Evolutionary conservation across 2,329 filamentous ascomycete genomes (phyloP), one percentile per base, ranked within the genome.

Genomic region (Exophiala xenobiotica): DNA sequence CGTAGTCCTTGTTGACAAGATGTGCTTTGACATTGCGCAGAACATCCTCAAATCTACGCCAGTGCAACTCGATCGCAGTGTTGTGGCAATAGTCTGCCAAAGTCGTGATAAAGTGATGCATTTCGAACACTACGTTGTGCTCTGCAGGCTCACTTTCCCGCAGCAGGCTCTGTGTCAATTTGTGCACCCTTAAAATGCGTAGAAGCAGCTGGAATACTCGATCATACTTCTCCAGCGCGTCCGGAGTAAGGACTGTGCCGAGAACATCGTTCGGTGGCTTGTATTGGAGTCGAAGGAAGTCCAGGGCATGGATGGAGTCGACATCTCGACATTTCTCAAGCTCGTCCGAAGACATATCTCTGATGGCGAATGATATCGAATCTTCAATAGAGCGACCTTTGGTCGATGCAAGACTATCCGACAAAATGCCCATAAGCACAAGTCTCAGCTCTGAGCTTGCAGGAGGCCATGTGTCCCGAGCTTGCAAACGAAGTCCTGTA

Each of bases 361-460:
- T 86, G 19, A 99, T 86, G 0, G 88, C 83, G 66, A 99, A 97
- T 67, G 59, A 61, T 8, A 62, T 53, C 3, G 46, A 46, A n/a
- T 58, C 54, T 2, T 57, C 50, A 16, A 61, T 29, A 19, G 14
- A 9, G 12, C 33, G 41, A 7, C 49, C 29, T 23, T 19, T 29
- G 12, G 35, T 41, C 6, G 6, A 38, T 3, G 35, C 41, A 4
- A 90, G 89, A 57, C 83, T 88, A 58, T 96, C 91, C 1, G 80
- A 79, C 5, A 97, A 73, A 1, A 97, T 80, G 0, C 90, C 90
- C 79, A 91, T 95, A 14, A 99, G 76, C 0, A 89, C 89, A 4
- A 97, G 77, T 7, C 90, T 83, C n/a, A 99, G 73, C 67, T 97
- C 93, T 0, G 91, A 96, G 67, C 88, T 95, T 19, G 90, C 90